These are phyloP conservation scores for Lyophyllum semitale DNA, from an alignment of 768 basidiomycete species.

Conservation along the genomic window DNA sequence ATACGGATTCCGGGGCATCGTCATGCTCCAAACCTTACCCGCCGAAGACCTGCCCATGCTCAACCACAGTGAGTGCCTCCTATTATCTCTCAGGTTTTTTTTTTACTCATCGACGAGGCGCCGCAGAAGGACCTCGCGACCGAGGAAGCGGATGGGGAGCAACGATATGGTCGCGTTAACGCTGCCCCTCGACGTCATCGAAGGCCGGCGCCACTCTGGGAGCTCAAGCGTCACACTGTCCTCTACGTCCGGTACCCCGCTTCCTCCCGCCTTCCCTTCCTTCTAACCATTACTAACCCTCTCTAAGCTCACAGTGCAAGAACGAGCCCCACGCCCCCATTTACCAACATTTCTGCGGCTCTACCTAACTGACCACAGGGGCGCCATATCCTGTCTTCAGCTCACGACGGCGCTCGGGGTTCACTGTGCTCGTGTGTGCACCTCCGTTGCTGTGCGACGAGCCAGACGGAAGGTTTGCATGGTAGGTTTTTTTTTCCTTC, in stretches of 20 bases:
- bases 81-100: no score
- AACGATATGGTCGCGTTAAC: slow-evolving; percentile 75
- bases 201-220: slow-evolving; percentile 58
- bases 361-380: slow-evolving; percentile 82
- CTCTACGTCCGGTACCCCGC: slow-evolving; percentile 62
- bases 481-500: no score
- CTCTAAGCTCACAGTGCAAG: slow-evolving; percentile 60
- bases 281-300: no score
- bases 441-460: neutral
- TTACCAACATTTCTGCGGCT: slow-evolving; percentile 86
- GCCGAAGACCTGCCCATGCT: slow-evolving; percentile 84
- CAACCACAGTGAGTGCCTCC: slow-evolving; percentile 74
- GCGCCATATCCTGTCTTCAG: slow-evolving; percentile 76
- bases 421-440: slow-evolving; percentile 62
- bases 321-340: slow-evolving; percentile 91
- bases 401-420: slow-evolving; percentile 93
- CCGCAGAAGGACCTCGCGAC: slow-evolving; percentile 61
- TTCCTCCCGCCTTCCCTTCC: neutral
- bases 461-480: neutral
- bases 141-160: slow-evolving; percentile 52
- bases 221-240: slow-evolving; percentile 67
- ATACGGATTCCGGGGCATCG: slow-evolving; percentile 93
- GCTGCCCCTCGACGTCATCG: slow-evolving; percentile 64
- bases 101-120: slow-evolving; percentile 62
- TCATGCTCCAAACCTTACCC: slow-evolving; percentile 87